phyloP scores from a whole-genome alignment of 2,329 filamentous ascomycete species.

The Massarina eburnea region DNA sequence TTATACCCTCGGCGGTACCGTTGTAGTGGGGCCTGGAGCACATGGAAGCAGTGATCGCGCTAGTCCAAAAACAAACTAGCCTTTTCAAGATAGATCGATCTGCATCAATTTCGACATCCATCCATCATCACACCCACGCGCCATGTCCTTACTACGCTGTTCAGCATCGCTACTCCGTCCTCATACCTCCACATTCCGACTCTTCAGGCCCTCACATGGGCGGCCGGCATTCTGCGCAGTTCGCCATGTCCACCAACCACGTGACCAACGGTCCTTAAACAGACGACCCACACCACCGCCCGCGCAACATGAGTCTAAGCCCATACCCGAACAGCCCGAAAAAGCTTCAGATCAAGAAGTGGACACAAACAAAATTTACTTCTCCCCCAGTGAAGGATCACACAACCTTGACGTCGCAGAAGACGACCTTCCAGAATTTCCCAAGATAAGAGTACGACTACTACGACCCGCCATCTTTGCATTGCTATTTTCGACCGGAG shows the following conservation, averaged over 20 bases:
- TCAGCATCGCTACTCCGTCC: background rate
- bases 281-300: background rate
- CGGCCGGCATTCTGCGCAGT: background rate
- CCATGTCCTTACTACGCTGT: constrained; percentile 2
- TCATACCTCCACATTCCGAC: background rate
- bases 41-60: background rate
- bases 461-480: constrained; percentile 34
- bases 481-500: constrained; percentile 26
- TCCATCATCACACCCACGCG: background rate
- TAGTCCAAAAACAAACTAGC: background rate
- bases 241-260: background rate
- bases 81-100: background rate
- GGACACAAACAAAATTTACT: background rate
- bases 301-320: background rate
- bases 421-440: constrained; percentile 6
- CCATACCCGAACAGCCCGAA: background rate
- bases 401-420: background rate
- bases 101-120: background rate
- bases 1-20: no score
- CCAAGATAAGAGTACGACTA: constrained; percentile 23
- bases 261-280: background rate
- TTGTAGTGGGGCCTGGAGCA: no score
- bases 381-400: no score
- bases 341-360: background rate
- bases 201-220: background rate